A percentile compares a stretch with the other conserved stretches of the same genome.
Conservation (phyloP, 257 asterid species). For the Nicotiana benthamiana region DNA sequence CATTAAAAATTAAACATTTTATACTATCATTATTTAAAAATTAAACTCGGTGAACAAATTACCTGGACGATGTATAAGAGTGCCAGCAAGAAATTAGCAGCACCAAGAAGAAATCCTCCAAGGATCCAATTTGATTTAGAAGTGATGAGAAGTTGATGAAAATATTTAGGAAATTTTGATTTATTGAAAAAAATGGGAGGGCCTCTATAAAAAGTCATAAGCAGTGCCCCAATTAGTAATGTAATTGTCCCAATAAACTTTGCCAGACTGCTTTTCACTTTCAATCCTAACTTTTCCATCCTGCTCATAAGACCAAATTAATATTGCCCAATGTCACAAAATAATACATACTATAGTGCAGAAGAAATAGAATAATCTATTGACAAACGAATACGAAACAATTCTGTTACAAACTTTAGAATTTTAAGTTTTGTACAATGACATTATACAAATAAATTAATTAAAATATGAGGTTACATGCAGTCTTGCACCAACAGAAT, state of each 20-base stretch:
- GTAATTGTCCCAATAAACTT: neutral
- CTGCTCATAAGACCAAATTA: neutral
- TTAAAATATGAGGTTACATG: too few species aligned
- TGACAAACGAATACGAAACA: too few species aligned
- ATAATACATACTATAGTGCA: too few species aligned
- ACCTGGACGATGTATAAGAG: slow-evolving; percentile 3
- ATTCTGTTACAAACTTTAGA: too few species aligned
- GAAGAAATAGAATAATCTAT: too few species aligned
- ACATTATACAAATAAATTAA: too few species aligned
- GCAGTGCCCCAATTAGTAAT: neutral
- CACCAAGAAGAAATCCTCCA: neutral
- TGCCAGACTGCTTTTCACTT: neutral
- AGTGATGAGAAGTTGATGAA: neutral
- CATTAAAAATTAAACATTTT: neutral
- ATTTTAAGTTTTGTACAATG: too few species aligned
- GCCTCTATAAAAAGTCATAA: slow-evolving; percentile 7
- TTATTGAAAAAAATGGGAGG: neutral
- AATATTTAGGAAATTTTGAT: neutral
- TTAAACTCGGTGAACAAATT: neutral
- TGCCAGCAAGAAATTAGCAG: neutral
- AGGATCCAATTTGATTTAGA: slow-evolving; percentile 5
- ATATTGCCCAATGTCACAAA: neutral
- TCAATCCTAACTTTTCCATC: slow-evolving; percentile 3
- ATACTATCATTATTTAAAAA: too few species aligned
- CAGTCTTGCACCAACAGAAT: too few species aligned